These are phyloP conservation scores for Chrysanthemum seticuspe DNA, from an alignment of 129 eudicot species.

Conservation along the genomic window DNA sequence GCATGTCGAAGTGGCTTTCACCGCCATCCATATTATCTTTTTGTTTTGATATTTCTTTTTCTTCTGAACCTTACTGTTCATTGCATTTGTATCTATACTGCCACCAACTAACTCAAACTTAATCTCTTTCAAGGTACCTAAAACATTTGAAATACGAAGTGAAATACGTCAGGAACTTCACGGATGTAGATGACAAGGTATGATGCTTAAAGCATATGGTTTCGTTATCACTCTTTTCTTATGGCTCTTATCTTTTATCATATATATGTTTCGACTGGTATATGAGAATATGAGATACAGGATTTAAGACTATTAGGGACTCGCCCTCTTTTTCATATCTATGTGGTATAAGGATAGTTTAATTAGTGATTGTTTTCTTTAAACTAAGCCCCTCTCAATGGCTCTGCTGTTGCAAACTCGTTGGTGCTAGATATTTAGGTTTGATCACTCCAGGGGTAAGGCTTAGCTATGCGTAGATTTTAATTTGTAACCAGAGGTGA, in stretches of 20 bases:
- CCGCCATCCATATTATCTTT: no score
- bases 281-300: not conserved
- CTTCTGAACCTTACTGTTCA: not conserved
- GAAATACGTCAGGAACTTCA: constrained; percentile 76
- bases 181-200: constrained; percentile 94
- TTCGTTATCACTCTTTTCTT: constrained; percentile 1
- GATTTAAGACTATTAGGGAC: not conserved
- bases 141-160: constrained; percentile 80
- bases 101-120: not conserved
- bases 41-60: no score
- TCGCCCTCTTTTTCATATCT: no score
- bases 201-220: constrained; percentile 30
- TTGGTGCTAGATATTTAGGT: not conserved
- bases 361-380: not conserved
- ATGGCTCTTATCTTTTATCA: not conserved
- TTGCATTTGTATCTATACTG: not conserved
- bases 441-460: not conserved
- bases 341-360: not conserved
- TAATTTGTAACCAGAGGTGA: not conserved
- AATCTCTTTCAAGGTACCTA: constrained; percentile 50
- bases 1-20: constrained; percentile 2
- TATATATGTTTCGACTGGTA: not conserved
- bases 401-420: not conserved
- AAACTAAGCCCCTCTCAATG: not conserved
- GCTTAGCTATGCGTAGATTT: not conserved